These are phyloP conservation scores for Penicillium salamii DNA, from an alignment of 495 filamentous ascomycete species.

Conservation along the genomic window DNA sequence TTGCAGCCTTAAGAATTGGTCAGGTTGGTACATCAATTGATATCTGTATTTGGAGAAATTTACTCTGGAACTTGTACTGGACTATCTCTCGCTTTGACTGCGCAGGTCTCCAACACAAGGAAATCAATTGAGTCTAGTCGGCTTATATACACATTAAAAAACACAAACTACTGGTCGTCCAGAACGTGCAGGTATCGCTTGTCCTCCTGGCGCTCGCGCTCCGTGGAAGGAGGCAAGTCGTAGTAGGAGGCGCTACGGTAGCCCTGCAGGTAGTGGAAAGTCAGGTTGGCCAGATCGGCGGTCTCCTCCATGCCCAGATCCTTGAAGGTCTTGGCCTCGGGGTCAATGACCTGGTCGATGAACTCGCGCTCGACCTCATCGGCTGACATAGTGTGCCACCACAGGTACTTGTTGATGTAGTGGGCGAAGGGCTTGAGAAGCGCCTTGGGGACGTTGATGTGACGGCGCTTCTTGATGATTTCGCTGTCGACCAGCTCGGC, in stretches of 20 bases:
- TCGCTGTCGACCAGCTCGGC: slow-evolving; percentile 84
- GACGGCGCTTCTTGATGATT: slow-evolving; percentile 83
- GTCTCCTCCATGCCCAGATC: slow-evolving; percentile 82
- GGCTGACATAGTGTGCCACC: slow-evolving; percentile 82
- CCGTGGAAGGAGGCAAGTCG: slow-evolving; percentile 89
- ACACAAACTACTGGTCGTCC: slow-evolving; percentile 70
- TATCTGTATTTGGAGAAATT: too few relatives aligned
- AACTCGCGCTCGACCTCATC: slow-evolving; percentile 93
- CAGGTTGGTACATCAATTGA: too few relatives aligned
- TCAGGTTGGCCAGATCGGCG: slow-evolving; percentile 73
- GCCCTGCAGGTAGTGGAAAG: slow-evolving; percentile 87
- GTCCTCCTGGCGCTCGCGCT: slow-evolving; percentile 91
- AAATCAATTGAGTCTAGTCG: slow-evolving; percentile 37
- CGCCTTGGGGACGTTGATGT: slow-evolving; percentile 86
- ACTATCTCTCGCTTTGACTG: slow-evolving; percentile 8
- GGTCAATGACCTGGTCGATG: slow-evolving; percentile 90
- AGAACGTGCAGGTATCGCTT: slow-evolving; percentile 94
- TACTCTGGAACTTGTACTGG: too few relatives aligned
- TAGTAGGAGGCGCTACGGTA: slow-evolving; percentile 82
- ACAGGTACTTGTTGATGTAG: slow-evolving; percentile 72
- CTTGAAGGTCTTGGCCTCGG: slow-evolving; percentile 88
- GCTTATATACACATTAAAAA: slow-evolving; percentile 46
- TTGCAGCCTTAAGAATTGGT: too few relatives aligned
- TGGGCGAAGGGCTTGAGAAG: slow-evolving; percentile 69
- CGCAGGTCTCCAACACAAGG: slow-evolving; percentile 21